A percentile compares a stretch with the other conserved stretches of the same genome.
These are phyloP conservation scores for Fraxinus latifolia DNA, from an alignment of 305 asterid species.

Conservation along the genomic window DNA sequence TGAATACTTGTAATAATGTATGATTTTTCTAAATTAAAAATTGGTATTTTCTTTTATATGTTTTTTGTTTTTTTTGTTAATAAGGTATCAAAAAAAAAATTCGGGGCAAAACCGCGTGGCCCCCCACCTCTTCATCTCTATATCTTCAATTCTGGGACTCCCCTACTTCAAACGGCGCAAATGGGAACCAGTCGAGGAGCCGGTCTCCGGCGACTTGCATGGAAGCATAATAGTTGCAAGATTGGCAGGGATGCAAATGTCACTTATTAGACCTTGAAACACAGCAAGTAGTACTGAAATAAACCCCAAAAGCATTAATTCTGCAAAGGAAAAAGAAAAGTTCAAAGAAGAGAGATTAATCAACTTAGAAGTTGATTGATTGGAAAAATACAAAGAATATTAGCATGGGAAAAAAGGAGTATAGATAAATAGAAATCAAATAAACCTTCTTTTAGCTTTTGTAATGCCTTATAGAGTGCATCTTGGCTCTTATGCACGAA, in stretches of 20 bases:
- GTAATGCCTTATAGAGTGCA: constrained; percentile 59
- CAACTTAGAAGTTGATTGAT: background rate
- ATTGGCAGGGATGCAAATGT: constrained; percentile 50
- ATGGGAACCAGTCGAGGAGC: constrained; percentile 16
- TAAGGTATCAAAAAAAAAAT: no score
- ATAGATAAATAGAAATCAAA: background rate
- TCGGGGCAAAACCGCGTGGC: no score
- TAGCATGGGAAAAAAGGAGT: no score
- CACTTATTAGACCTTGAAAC: constrained; percentile 52
- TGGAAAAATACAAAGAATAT: no score
- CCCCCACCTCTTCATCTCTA: no score
- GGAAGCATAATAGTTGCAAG: constrained; percentile 69
- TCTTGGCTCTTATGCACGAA: constrained; percentile 50
- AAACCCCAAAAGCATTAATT: constrained; percentile 90
- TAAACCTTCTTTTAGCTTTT: constrained; percentile 76
- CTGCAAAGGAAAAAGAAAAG: constrained; percentile 33
- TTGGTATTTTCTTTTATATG: no score
- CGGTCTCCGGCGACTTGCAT: constrained; percentile 36
- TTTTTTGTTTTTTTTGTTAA: no score
- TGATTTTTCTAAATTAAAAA: no score
- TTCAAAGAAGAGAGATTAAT: background rate
- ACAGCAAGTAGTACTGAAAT: constrained; percentile 65
- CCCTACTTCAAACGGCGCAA: background rate
- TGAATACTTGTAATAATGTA: no score
- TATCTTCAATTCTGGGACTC: no score